Conservation (phyloP, 2,329 filamentous ascomycete genomes). For the Trematosphaeria pertusa region DNA sequence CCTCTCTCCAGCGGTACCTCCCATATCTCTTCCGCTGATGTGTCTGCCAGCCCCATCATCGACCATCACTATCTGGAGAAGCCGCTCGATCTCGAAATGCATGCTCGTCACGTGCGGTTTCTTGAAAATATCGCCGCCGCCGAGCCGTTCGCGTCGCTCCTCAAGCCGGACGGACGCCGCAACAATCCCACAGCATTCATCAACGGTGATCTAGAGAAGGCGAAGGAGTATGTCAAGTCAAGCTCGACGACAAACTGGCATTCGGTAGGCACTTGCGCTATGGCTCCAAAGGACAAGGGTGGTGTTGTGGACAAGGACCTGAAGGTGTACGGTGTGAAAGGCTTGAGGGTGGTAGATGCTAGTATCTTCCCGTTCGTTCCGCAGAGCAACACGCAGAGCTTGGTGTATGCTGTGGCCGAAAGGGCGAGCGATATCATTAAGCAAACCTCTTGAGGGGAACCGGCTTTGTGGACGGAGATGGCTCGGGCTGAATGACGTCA, state of each 20-base stretch:
- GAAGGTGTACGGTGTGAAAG: constrained; percentile 22
- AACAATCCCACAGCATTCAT: constrained; percentile 12
- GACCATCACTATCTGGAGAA: constrained; percentile 52
- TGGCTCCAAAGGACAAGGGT: constrained; percentile 26
- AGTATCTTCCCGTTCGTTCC: constrained; percentile 22
- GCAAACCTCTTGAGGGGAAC: too few species aligned
- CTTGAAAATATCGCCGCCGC: constrained; percentile 44
- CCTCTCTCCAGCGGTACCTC: constrained; percentile 44
- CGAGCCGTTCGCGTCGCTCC: constrained; percentile 37
- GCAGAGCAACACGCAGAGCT: constrained; percentile 20
- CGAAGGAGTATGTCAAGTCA: constrained; percentile 18
- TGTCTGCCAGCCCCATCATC: constrained; percentile 42
- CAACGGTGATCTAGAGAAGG: constrained; percentile 19
- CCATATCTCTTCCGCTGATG: constrained; percentile 42
- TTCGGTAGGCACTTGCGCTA: constrained; percentile 27
- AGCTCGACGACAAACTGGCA: constrained; percentile 25
- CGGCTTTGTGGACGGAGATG: too few species aligned
- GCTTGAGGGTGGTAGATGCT: constrained; percentile 24
- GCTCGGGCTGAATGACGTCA: too few species aligned
- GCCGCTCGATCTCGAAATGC: constrained; percentile 51
- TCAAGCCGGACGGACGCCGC: constrained; percentile 39
- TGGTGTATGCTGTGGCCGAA: constrained; percentile 26
- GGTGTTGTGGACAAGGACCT: constrained; percentile 20
- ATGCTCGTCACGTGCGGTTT: constrained; percentile 42
- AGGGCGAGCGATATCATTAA: constrained; percentile 6